Percentiles rank a stretch among this genome's conserved stretches.
Evolutionary conservation across 2,329 filamentous ascomycete species (phyloP).

Genomic region (Dendryphion nanum): DNA sequence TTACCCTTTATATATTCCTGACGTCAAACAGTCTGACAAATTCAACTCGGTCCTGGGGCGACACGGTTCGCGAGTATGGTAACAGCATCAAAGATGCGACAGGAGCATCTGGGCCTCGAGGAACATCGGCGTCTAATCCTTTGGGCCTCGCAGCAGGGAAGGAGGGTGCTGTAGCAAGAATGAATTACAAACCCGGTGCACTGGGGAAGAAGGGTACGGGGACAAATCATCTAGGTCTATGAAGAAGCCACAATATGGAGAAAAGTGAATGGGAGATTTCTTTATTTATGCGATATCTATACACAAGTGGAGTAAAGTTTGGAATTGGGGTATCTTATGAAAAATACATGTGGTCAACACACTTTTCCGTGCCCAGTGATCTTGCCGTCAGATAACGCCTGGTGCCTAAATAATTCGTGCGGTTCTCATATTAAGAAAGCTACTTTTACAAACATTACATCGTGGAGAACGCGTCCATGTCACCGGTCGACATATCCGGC

Average conservation of each 20-base stretch:
- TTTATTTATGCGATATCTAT: neutral
- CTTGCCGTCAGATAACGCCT: too few species aligned
- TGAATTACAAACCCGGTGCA: conserved; percentile 20
- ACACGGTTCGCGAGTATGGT: conserved; percentile 49
- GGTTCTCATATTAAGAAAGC: too few species aligned
- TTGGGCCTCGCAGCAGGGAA: conserved; percentile 40
- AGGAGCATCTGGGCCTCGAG: conserved; percentile 44
- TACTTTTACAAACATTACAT: too few species aligned
- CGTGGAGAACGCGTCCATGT: conserved; percentile 31
- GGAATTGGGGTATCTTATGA: neutral
- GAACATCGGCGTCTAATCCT: conserved; percentile 47
- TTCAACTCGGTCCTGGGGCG: conserved; percentile 47
- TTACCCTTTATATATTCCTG: neutral
- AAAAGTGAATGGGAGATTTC: neutral
- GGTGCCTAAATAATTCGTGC: too few species aligned
- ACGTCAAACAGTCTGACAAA: conserved; percentile 39
- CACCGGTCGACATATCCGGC: conserved; percentile 26
- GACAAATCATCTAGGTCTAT: conserved; percentile 45
- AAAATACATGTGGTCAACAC: too few species aligned
- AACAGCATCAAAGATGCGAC: conserved; percentile 51
- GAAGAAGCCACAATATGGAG: neutral
- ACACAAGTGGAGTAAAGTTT: neutral
- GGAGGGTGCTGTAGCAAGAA: conserved; percentile 28
- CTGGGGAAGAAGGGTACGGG: conserved; percentile 33
- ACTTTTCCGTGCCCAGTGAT: too few species aligned